phyloP scores from a whole-genome alignment of 2,329 filamentous ascomycete genomes.

The Cladophialophora carrionii region DNA sequence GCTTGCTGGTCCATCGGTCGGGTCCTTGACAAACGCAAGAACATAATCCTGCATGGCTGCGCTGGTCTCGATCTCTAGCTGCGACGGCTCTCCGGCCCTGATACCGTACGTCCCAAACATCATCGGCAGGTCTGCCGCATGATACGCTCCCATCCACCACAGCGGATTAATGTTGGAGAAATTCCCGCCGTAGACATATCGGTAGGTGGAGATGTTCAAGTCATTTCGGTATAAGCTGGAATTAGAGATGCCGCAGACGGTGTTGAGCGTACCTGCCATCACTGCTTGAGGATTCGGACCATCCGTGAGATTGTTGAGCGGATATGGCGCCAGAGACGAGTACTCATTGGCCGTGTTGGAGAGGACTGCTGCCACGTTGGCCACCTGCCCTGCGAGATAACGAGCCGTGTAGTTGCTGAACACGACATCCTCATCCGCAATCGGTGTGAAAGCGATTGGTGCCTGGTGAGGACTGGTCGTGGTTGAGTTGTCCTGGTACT shows the following conservation, averaged over 20 bases:
- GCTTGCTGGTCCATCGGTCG: constrained; percentile 22
- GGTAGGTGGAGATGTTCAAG: constrained; percentile 45
- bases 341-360: constrained; percentile 14
- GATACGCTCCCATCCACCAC: constrained; percentile 47
- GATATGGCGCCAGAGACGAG: constrained; percentile 12
- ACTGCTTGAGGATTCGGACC: constrained; percentile 14
- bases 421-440: constrained; percentile 40
- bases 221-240: constrained; percentile 13
- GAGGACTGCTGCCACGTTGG: constrained; percentile 34
- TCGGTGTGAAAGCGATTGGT: constrained; percentile 35
- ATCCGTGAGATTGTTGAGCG: constrained; percentile 7
- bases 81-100: constrained; percentile 3
- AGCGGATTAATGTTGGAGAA: constrained; percentile 49
- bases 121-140: constrained; percentile 37
- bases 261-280: constrained; percentile 12
- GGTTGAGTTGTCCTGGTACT: constrained; percentile 35
- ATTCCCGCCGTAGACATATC: constrained; percentile 49
- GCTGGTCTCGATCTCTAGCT: constrained; percentile 35
- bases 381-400: constrained; percentile 29
- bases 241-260: constrained; percentile 13
- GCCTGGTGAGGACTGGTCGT: constrained; percentile 10
- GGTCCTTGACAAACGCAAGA: constrained; percentile 38
- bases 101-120: constrained; percentile 47
- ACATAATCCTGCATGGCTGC: constrained; percentile 39
- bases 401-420: constrained; percentile 40